phyloP scores from a whole-genome alignment of 1,284 basidiomycete genomes.

The Microbotryum lychnidis-dioicae region DNA sequence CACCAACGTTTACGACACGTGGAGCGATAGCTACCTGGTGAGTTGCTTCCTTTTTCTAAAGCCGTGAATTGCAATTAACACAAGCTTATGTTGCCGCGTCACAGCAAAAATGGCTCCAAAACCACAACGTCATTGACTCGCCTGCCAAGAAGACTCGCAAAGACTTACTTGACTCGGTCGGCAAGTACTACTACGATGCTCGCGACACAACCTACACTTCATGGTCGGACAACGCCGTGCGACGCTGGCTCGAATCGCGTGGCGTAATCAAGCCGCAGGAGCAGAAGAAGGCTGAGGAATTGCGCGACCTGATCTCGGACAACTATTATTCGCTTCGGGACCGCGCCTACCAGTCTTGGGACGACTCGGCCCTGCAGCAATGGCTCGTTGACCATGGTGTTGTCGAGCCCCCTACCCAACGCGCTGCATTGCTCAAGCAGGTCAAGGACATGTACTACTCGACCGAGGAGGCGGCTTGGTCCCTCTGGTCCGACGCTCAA shows the following conservation, averaged over 20 bases:
- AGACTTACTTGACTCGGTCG: constrained; percentile 61
- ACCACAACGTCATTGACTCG: constrained; percentile 60
- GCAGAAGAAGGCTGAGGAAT: constrained; percentile 27
- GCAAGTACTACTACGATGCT: constrained; percentile 64
- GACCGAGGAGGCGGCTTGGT: constrained; percentile 34
- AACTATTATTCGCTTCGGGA: constrained; percentile 35
- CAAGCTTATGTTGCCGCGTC: not conserved
- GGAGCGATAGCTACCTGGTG: constrained; percentile 77
- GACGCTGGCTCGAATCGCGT: constrained; percentile 33
- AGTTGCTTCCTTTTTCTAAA: constrained; percentile 32
- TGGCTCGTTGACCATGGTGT: constrained; percentile 70
- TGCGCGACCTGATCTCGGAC: constrained; percentile 20
- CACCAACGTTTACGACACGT: constrained; percentile 65
- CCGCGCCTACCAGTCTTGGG: constrained; percentile 32
- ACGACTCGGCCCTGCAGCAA: constrained; percentile 35
- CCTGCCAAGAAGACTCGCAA: constrained; percentile 59
- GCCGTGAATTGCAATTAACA: not conserved
- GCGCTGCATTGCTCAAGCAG: constrained; percentile 51
- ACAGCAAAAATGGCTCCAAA: constrained; percentile 70
- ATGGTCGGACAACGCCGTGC: constrained; percentile 29
- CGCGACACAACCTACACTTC: constrained; percentile 45
- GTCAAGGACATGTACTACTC: constrained; percentile 58
- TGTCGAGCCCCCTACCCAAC: constrained; percentile 53
- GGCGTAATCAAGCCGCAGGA: constrained; percentile 32
- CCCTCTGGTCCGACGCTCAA: constrained; percentile 55